A percentile compares a stretch with the other conserved stretches of the same genome.
These are phyloP conservation scores for Candida rishiriensis DNA, from an alignment of 805 yeast species.

Conservation along the genomic window DNA sequence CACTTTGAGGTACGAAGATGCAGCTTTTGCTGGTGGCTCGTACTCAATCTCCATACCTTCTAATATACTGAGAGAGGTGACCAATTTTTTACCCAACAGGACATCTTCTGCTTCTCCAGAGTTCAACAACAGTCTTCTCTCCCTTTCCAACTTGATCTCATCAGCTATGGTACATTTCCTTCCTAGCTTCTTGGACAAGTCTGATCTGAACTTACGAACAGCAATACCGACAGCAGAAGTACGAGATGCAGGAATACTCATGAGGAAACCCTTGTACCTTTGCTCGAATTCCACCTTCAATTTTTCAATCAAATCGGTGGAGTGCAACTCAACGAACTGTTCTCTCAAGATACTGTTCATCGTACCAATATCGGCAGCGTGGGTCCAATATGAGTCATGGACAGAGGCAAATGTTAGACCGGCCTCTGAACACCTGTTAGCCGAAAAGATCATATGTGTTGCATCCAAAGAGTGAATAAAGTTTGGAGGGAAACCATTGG, in stretches of 20 bases:
- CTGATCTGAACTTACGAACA: conserved; percentile 45
- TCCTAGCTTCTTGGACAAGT: conserved; percentile 45
- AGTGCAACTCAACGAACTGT: conserved; percentile 74
- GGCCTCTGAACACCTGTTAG: conserved; percentile 63
- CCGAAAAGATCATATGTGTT: conserved; percentile 91
- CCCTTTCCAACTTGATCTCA: conserved; percentile 67
- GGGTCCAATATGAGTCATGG: conserved; percentile 98
- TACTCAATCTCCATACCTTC: conserved; percentile 23
- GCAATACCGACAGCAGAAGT: conserved; percentile 46
- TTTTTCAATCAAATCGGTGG: conserved; percentile 63
- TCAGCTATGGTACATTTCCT: conserved; percentile 61
- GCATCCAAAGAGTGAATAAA: conserved; percentile 95
- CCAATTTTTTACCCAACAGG: conserved; percentile 49
- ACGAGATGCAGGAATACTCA: conserved; percentile 51
- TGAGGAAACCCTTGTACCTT: conserved; percentile 70
- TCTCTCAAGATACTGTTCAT: conserved; percentile 73
- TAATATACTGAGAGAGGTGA: conserved; percentile 65
- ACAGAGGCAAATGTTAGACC: conserved; percentile 85
- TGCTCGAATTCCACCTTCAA: conserved; percentile 75
- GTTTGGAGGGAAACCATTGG: conserved; percentile 93
- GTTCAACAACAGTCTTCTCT: conserved; percentile 50
- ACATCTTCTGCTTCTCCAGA: conserved; percentile 48
- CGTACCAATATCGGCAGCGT: conserved; percentile 72
- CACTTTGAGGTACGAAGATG: conserved; percentile 32
- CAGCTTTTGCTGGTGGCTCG: conserved; percentile 14